A percentile compares a stretch with the other conserved stretches of the same genome.
phyloP scores from a whole-genome alignment of 805 yeast genomes.

The Grigorovia humatica region DNA sequence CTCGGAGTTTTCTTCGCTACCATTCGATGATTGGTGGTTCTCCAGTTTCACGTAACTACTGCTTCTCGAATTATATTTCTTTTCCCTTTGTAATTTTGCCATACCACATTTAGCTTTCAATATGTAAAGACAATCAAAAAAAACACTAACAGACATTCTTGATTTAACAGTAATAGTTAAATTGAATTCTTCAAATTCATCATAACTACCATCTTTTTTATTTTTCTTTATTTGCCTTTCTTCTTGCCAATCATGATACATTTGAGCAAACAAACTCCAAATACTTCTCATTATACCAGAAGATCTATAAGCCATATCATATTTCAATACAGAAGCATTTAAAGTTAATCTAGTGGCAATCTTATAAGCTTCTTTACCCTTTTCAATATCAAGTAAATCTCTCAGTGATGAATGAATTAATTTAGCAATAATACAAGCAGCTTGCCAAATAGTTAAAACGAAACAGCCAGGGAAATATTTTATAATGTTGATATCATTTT shows the following conservation, averaged over 20 bases:
- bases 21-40: background rate
- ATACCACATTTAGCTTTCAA: slow-evolving; percentile 82
- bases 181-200: slow-evolving; percentile 22
- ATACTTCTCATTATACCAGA: slow-evolving; percentile 89
- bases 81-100: slow-evolving; percentile 45
- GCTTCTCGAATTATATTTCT: background rate
- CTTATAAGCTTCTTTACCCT: slow-evolving; percentile 62
- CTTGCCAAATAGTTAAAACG: slow-evolving; percentile 81
- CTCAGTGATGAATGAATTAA: slow-evolving; percentile 67
- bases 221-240: slow-evolving; percentile 1
- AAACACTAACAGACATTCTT: slow-evolving; percentile 85
- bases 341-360: slow-evolving; percentile 58
- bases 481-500: slow-evolving; percentile 50
- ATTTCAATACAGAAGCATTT: slow-evolving; percentile 76
- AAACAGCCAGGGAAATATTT: slow-evolving; percentile 76
- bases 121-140: slow-evolving; percentile 82
- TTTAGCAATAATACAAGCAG: slow-evolving; percentile 74
- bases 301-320: slow-evolving; percentile 87
- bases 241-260: slow-evolving; percentile 38
- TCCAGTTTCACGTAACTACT: background rate
- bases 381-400: slow-evolving; percentile 52
- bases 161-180: slow-evolving; percentile 53
- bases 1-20: background rate
- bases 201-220: background rate
- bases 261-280: slow-evolving; percentile 75